Conservation (phyloP, 441 rosid species). For the Raphanus hybrid region DNA sequence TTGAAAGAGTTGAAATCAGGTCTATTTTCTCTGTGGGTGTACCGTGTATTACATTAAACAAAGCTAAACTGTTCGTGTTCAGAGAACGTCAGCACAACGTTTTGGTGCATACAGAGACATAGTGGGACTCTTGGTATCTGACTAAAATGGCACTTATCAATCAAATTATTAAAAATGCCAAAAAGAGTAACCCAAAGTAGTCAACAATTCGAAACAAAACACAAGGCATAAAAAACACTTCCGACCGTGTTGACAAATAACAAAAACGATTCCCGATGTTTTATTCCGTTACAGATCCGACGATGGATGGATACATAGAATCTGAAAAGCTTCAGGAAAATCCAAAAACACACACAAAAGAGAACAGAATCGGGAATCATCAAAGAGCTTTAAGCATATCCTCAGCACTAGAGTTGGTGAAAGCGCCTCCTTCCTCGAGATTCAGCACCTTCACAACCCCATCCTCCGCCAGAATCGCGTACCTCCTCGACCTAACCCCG, state of each 20-base stretch:
- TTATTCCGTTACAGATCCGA: slow-evolving; percentile 30
- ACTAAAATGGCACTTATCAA: too few relatives aligned
- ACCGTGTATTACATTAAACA: too few relatives aligned
- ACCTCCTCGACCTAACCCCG: slow-evolving; percentile 84
- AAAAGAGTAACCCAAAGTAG: too few relatives aligned
- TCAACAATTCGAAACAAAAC: too few relatives aligned
- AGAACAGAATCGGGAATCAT: slow-evolving; percentile 34
- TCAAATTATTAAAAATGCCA: too few relatives aligned
- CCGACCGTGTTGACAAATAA: too few relatives aligned
- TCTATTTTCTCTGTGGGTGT: too few relatives aligned
- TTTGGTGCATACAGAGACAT: too few relatives aligned
- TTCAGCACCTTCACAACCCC: slow-evolving; percentile 86
- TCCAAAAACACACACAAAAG: neutral
- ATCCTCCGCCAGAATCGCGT: slow-evolving; percentile 76
- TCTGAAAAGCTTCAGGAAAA: neutral
- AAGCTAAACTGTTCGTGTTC: too few relatives aligned
- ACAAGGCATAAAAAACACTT: neutral
- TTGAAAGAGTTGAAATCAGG: too few relatives aligned
- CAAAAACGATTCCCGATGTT: neutral
- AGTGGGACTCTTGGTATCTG: too few relatives aligned
- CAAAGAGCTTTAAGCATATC: slow-evolving; percentile 71
- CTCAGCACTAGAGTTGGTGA: slow-evolving; percentile 80
- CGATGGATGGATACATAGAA: neutral
- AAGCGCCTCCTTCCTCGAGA: slow-evolving; percentile 91
- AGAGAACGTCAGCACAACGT: too few relatives aligned